These are phyloP conservation scores for Vitis cinerea DNA, from an alignment of 164 flowering plant genomes.

Conservation along the genomic window DNA sequence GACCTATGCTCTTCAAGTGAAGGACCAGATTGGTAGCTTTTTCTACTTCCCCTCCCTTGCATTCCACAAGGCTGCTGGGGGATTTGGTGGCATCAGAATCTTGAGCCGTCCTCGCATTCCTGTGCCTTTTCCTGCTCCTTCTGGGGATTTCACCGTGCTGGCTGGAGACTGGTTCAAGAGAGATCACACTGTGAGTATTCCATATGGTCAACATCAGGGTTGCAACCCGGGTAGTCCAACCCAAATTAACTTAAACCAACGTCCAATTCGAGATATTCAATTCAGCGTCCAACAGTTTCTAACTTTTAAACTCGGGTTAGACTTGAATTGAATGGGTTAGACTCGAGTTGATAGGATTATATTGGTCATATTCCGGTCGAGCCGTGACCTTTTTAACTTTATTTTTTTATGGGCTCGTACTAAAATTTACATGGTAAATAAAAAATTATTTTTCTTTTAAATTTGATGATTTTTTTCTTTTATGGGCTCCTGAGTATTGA, in stretches of 20 bases:
- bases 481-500: no score
- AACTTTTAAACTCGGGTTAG: no score
- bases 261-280: no score
- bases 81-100: slow-evolving; percentile 71
- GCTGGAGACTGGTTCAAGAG: slow-evolving; percentile 94
- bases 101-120: slow-evolving; percentile 84
- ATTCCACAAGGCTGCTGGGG: slow-evolving; percentile 94
- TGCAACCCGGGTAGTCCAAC: no score
- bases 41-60: slow-evolving; percentile 86
- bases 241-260: no score
- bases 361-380: no score
- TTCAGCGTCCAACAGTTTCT: background rate
- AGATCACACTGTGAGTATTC: slow-evolving; percentile 55
- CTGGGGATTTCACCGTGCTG: slow-evolving; percentile 69
- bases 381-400: no score
- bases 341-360: no score
- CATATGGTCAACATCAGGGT: background rate
- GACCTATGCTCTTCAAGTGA: slow-evolving; percentile 82
- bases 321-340: no score
- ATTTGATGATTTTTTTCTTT: background rate
- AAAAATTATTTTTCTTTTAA: no score
- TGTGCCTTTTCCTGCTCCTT: slow-evolving; percentile 86
- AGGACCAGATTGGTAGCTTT: slow-evolving; percentile 91
- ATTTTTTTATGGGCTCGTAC: no score
- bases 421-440: no score